Evolutionary conservation across 176 grass and related monocot species (phyloP), one percentile per base, ranked within the genome.

Genomic region (Elaeis guineensis): DNA sequence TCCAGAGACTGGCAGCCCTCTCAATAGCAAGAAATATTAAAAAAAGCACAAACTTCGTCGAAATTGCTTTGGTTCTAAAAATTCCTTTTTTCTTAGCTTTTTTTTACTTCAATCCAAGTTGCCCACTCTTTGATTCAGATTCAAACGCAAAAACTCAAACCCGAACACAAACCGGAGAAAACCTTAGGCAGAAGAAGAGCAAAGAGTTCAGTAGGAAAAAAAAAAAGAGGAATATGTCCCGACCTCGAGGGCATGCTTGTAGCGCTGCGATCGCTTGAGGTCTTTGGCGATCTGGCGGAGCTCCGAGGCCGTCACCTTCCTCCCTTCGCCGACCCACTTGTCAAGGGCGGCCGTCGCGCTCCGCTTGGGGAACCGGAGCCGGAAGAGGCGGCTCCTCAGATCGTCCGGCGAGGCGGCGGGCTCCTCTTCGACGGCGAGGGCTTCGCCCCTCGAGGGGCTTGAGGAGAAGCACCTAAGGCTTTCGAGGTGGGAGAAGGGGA

Each of bases 211-310:
- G 28, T 5, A 5, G 6, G 25, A 20, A 1, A 75, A 19, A 25
- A 67, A 51, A 17, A 64, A 22, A 62, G 23, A 55, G n/a, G 8
- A 48, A 65, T 22, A 0, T 25, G 54, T 20, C 54, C 29, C 71
- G 16, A 95, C 90, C 86, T 90, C 91, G 14, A 96, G 86, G 5
- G 91, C 86, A 69, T 96, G 86, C 75, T 96, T 90, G 69, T 48
- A 96, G 19, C 84, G 86, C 49, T 78, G 71, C 21, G 56, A 77
- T 67, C 72, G 74, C 59, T 56, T 82, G 61, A 95, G 85, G 9
- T 85, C 86, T 52, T 77, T 74, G 62, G 84, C 74, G 59, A 89
- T 81, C 44, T 59, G 52, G 35, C 83, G 86, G 57, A 96, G 86
- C 49, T 85, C 72, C 48, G 32, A 48, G 19, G 72, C 64, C 12